phyloP scores from a whole-genome alignment of 2,329 filamentous ascomycete genomes.

The Pseudocercospora fijiensis region DNA sequence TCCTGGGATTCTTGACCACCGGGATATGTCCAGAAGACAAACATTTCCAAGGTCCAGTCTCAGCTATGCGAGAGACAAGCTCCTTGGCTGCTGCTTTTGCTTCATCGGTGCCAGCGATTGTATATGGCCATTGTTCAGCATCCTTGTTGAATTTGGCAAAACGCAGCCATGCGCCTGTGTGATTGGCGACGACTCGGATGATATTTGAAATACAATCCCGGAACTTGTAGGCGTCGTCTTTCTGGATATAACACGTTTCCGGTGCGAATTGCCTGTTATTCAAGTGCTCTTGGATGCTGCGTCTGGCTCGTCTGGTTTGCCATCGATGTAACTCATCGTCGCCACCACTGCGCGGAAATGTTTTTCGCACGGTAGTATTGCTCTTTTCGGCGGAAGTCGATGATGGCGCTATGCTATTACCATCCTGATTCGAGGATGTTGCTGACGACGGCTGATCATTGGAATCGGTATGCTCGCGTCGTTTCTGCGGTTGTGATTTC shows the following conservation, averaged over 20 bases:
- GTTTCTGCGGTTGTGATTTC: constrained; percentile 9
- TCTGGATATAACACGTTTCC: background rate
- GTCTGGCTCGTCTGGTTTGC: background rate
- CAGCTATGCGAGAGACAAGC: background rate
- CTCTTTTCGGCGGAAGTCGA: background rate
- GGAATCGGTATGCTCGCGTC: background rate
- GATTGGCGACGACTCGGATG: background rate
- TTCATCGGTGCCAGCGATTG: background rate
- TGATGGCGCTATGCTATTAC: background rate
- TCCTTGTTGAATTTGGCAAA: background rate
- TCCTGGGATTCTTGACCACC: background rate
- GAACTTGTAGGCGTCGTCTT: background rate
- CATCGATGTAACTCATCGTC: background rate
- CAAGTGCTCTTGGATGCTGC: background rate
- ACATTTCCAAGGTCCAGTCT: background rate
- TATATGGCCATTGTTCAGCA: background rate
- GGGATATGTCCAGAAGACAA: background rate
- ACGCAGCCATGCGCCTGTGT: background rate
- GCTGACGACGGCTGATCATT: background rate
- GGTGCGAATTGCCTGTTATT: background rate
- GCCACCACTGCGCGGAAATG: background rate
- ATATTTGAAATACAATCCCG: background rate
- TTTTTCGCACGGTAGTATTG: background rate
- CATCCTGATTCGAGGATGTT: background rate
- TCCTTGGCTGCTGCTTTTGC: background rate